phyloP scores from a whole-genome alignment of 2,329 filamentous ascomycete genomes.

The Hawksworthiomyces lignivorus region DNA sequence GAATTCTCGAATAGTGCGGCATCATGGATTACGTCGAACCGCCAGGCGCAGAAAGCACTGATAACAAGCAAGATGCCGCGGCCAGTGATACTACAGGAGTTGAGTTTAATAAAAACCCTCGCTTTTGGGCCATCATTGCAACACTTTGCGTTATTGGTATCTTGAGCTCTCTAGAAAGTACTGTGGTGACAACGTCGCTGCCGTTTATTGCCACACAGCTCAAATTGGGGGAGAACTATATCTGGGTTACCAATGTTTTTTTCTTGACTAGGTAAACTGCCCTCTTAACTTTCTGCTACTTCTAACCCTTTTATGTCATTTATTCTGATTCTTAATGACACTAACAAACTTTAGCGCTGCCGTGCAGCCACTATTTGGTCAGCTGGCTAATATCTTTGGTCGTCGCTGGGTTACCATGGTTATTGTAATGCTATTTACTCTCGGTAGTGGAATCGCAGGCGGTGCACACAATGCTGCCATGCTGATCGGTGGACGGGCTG shows the following conservation, averaged over 20 bases:
- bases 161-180: conserved; percentile 18
- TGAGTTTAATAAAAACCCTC: conserved; percentile 1
- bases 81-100: too few relatives aligned
- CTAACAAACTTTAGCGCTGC: neutral
- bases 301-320: too few relatives aligned
- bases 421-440: conserved; percentile 28
- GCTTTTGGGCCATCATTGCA: conserved; percentile 11
- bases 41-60: too few relatives aligned
- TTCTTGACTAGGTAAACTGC: conserved; percentile 6
- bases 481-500: conserved; percentile 23
- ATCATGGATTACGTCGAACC: too few relatives aligned
- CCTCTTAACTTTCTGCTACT: too few relatives aligned
- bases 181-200: conserved; percentile 19
- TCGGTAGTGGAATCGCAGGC: conserved; percentile 22
- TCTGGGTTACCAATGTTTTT: conserved; percentile 21
- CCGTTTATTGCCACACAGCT: conserved; percentile 17
- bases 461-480: conserved; percentile 19
- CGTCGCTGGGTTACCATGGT: conserved; percentile 55
- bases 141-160: conserved; percentile 5
- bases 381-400: conserved; percentile 15
- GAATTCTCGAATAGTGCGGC: too few relatives aligned
- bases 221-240: conserved; percentile 17
- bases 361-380: conserved; percentile 57
- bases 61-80: too few relatives aligned
- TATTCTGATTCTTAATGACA: neutral